phyloP scores from a whole-genome alignment of 1,284 basidiomycete species.

The Pseudozyma sp. region DNA sequence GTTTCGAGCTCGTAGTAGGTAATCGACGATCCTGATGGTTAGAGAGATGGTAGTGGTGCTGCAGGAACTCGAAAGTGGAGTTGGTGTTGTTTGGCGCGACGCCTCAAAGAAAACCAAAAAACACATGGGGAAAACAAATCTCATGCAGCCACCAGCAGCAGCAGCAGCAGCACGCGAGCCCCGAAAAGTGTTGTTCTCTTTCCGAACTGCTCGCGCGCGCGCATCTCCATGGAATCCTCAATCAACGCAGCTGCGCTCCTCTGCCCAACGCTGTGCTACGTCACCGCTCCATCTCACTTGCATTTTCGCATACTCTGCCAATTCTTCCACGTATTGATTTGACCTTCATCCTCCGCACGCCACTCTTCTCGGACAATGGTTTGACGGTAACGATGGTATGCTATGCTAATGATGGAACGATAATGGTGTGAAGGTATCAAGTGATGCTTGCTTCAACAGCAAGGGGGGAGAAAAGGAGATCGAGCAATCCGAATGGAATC shows the following conservation, averaged over 20 bases:
- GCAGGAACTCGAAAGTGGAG: no score
- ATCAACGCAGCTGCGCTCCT: not conserved
- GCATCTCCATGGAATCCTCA: not conserved
- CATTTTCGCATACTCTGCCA: not conserved
- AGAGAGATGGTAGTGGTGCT: not conserved
- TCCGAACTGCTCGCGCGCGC: not conserved
- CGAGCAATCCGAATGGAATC: not conserved
- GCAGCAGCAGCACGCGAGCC: not conserved
- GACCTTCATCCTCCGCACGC: no score
- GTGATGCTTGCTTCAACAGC: not conserved
- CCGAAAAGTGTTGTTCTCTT: conserved; percentile 6
- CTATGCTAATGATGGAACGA: conserved; percentile 1
- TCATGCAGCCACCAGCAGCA: not conserved
- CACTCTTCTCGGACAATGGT: no score
- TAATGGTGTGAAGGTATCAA: conserved; percentile 1
- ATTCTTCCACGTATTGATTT: no score
- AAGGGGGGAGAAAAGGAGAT: not conserved
- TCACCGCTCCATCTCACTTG: not conserved
- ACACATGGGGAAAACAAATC: no score
- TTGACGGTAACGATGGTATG: not conserved
- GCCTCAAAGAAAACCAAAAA: no score
- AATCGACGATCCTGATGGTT: not conserved
- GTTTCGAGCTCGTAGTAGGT: no score
- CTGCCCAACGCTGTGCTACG: not conserved
- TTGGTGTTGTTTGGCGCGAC: no score